phyloP scores from a whole-genome alignment of 2,329 filamentous ascomycete genomes.

The Colletotrichum tanaceti region DNA sequence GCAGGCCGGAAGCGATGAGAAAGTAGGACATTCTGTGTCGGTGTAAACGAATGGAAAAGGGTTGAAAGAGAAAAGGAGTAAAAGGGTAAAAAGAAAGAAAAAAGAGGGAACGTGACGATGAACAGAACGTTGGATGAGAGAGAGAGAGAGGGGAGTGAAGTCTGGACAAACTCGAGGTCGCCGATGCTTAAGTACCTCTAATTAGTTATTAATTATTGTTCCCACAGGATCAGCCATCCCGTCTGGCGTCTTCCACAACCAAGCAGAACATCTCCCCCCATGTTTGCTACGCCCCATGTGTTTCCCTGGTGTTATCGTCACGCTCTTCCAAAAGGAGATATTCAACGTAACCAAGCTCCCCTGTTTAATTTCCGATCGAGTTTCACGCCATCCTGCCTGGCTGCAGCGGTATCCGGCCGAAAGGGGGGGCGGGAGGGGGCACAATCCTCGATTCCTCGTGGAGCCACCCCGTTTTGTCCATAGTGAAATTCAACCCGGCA shows the following conservation, averaged over 20 bases:
- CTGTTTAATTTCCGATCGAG: constrained; percentile 14
- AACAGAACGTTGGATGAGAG: neutral
- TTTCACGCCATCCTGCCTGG: constrained; percentile 3
- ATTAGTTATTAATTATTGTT: no score
- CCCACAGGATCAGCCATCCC: no score
- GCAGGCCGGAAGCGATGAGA: constrained; percentile 35
- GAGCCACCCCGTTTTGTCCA: constrained; percentile 7
- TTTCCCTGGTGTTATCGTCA: neutral
- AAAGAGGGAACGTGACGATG: constrained; percentile 1
- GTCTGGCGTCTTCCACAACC: neutral
- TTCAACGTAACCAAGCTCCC: neutral
- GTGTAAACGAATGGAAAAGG: constrained; percentile 21
- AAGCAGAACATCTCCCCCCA: neutral
- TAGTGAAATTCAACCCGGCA: constrained; percentile 6
- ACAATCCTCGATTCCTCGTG: constrained; percentile 2
- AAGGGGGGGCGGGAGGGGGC: neutral
- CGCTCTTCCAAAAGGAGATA: constrained; percentile 12
- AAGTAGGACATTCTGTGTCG: constrained; percentile 41
- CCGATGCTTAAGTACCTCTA: constrained; percentile 5
- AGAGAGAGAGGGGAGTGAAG: no score
- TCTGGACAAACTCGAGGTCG: neutral
- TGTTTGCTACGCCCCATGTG: neutral
- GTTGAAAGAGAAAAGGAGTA: neutral
- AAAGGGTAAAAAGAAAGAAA: neutral
- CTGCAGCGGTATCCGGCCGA: constrained; percentile 2